Percentiles rank a stretch among this genome's conserved stretches.
Evolutionary conservation across 176 grass and related monocot genomes (phyloP).

Genomic region (Melocanna baccifera): DNA sequence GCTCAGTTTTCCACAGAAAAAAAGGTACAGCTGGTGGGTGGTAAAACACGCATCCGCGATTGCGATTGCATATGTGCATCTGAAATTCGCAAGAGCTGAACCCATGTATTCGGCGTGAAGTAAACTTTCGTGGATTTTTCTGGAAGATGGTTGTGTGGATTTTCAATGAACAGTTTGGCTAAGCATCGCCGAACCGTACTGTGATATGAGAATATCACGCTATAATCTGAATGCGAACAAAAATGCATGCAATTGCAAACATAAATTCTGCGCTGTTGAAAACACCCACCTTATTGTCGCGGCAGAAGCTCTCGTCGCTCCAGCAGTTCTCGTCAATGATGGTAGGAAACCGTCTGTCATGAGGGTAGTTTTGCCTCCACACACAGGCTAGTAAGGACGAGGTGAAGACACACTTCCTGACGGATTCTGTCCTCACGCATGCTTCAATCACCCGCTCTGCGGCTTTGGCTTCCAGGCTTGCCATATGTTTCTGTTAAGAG

Average conservation of each 20-base stretch:
- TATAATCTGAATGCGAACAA: background rate
- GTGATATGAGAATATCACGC: background rate
- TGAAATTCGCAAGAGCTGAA: background rate
- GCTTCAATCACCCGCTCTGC: constrained; percentile 86
- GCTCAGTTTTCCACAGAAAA: background rate
- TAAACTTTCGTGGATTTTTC: background rate
- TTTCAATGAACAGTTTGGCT: background rate
- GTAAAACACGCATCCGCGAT: background rate
- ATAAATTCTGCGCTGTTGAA: background rate
- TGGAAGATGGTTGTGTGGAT: background rate
- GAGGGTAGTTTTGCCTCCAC: constrained; percentile 56
- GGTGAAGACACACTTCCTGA: constrained; percentile 86
- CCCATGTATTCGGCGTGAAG: background rate
- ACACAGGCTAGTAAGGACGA: constrained; percentile 83
- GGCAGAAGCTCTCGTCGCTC: constrained; percentile 92
- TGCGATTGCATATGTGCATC: background rate
- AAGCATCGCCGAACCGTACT: background rate
- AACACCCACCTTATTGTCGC: constrained; percentile 70
- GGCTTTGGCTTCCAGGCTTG: constrained; percentile 65
- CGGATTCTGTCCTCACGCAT: constrained; percentile 75
- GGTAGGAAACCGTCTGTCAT: constrained; percentile 47
- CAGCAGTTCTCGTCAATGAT: constrained; percentile 89
- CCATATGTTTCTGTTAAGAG: constrained; percentile 81
- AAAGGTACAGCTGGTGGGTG: background rate
- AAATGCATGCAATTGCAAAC: background rate